Conservation (phyloP, 768 basidiomycete genomes). For the Mycena latifolia region DNA sequence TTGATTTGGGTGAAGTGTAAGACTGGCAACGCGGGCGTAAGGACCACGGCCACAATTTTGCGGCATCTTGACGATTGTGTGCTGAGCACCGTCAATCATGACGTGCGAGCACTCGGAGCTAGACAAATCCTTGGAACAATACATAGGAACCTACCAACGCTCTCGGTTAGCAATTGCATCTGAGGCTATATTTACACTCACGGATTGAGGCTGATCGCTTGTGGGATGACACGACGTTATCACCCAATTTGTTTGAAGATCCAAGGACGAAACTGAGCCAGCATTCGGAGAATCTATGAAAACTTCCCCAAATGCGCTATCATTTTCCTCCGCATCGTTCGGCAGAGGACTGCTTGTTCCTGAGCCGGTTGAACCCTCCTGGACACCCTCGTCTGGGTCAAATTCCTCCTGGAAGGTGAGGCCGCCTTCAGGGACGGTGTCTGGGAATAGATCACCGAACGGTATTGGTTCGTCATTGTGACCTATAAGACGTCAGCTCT, state of each 20-base stretch:
- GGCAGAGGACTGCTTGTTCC: constrained; percentile 3
- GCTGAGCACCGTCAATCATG: constrained; percentile 38
- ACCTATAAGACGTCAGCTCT: background rate
- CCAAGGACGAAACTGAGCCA: constrained; percentile 8
- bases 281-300: constrained; percentile 36
- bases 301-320: constrained; percentile 38
- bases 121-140: constrained; percentile 35
- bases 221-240: constrained; percentile 1
- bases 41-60: constrained; percentile 41
- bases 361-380: background rate
- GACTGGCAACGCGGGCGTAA: constrained; percentile 39
- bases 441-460: constrained; percentile 36
- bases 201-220: constrained; percentile 18
- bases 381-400: constrained; percentile 34
- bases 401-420: constrained; percentile 37
- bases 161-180: background rate
- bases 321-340: constrained; percentile 14
- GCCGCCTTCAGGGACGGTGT: constrained; percentile 32
- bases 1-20: constrained; percentile 38
- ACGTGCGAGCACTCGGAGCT: constrained; percentile 37
- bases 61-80: constrained; percentile 43
- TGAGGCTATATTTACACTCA: background rate
- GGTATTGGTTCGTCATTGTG: constrained; percentile 31
- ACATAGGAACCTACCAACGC: constrained; percentile 32
- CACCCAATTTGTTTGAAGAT: constrained; percentile 17